Evolutionary conservation across 2,329 filamentous ascomycete genomes (phyloP).

Genomic region (Zopfia rhizophila): DNA sequence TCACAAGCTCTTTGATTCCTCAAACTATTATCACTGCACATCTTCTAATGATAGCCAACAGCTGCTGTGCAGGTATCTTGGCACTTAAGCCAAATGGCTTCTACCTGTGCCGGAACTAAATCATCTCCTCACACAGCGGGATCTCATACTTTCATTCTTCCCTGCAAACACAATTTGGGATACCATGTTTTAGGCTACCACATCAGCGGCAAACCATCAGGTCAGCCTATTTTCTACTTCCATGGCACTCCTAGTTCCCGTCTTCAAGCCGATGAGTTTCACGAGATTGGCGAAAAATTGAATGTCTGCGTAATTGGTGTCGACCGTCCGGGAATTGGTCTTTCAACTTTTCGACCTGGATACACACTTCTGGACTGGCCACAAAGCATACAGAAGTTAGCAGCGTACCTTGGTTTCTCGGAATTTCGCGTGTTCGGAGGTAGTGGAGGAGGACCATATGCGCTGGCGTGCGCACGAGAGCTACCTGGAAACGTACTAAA

Average conservation of each 20-base stretch:
- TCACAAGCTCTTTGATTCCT: no score
- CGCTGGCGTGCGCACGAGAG: slow-evolving; percentile 9
- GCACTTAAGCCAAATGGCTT: no score
- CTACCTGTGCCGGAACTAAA: no score
- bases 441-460: slow-evolving; percentile 15
- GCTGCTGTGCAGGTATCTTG: not conserved
- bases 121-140: slow-evolving; percentile 49
- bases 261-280: slow-evolving; percentile 14
- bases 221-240: slow-evolving; percentile 19
- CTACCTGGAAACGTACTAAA: slow-evolving; percentile 6
- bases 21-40: no score
- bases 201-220: slow-evolving; percentile 6
- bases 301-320: slow-evolving; percentile 10
- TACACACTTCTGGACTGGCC: slow-evolving; percentile 11
- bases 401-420: not conserved
- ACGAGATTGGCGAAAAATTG: not conserved
- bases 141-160: slow-evolving; percentile 2
- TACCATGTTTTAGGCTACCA: slow-evolving; percentile 8
- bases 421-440: slow-evolving; percentile 13
- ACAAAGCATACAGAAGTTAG: slow-evolving; percentile 1
- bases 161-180: not conserved
- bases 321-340: slow-evolving; percentile 13
- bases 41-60: no score
- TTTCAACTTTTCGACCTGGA: slow-evolving; percentile 7
- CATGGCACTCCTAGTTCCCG: slow-evolving; percentile 20